Evolutionary conservation across 331 rosid species (phyloP), one percentile per base, ranked within the genome.

Genomic region (Quercus phellos): DNA sequence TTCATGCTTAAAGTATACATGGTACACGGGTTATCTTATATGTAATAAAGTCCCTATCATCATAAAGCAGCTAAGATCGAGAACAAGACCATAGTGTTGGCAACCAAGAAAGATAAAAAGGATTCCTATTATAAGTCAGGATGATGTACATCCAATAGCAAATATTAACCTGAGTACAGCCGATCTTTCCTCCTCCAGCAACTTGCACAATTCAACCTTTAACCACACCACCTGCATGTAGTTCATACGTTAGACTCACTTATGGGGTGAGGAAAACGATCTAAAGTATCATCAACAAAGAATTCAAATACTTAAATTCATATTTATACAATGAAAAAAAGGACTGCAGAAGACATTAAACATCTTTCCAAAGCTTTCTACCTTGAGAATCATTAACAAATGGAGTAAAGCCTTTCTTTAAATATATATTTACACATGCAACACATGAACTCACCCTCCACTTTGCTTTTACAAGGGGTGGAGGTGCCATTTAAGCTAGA

Each of bases 141-240:
- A 76, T 42, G 50, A 38, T 17, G 55, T 11, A 61, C 51, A 30
- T 74, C 11, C 32, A 72, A 64, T 70, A 61, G 11, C 75, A 81
- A 76, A 63, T 72, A 80, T 46, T 53, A 79, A 95, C 99, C 98
- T 91, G 73, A 95, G 93, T 80, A 90, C 77, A 82, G 96, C 82
- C 55, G 99, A 95, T 90, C 99, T 87, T 87, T 90, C 93, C 26
- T 95, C 98, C 83, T 91, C 99, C 77, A 95, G 89, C 84, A 86
- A 80, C 80, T 83, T 88, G 85, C 99, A 92, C 58, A 95, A 88
- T 70, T 92, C 97, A 88, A 83, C 90, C 87, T 95, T 95, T 82
- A 95, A 86, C 90, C 94, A 89, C 55, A 86, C 93, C 72, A 95
- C 93, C 99, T 95, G 94, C 90, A 87, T 4, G 16, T 53, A 73